phyloP scores from a whole-genome alignment of 2,329 filamentous ascomycete species.

The Aspergillus candidus region DNA sequence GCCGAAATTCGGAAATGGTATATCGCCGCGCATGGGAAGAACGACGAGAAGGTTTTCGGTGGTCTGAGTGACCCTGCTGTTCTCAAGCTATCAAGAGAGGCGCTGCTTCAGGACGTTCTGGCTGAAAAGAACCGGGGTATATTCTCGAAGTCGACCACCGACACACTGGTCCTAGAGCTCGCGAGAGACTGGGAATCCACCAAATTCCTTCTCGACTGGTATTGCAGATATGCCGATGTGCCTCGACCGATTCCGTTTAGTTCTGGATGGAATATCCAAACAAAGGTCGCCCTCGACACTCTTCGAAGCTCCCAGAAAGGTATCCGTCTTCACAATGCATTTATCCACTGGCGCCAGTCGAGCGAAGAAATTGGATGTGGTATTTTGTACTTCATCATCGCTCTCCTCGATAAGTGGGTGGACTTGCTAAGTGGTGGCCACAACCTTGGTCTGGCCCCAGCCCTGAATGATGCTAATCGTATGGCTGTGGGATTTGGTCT shows the following conservation, averaged over 20 bases:
- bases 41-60: conserved; percentile 37
- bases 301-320: conserved; percentile 51
- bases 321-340: conserved; percentile 51
- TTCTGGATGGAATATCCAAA: conserved; percentile 54
- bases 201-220: conserved; percentile 51
- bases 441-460: conserved; percentile 35
- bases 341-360: conserved; percentile 54
- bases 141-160: conserved; percentile 39
- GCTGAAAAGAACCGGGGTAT: conserved; percentile 40
- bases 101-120: conserved; percentile 42
- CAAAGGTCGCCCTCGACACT: conserved; percentile 49
- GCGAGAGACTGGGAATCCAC: conserved; percentile 49
- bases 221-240: conserved; percentile 44
- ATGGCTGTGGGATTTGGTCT: conserved; percentile 51
- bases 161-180: conserved; percentile 46
- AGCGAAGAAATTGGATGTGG: conserved; percentile 51
- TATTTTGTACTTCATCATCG: conserved; percentile 50
- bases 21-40: conserved; percentile 26
- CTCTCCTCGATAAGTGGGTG: conserved; percentile 52
- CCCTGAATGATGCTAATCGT: conserved; percentile 34
- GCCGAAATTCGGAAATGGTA: conserved; percentile 38
- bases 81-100: conserved; percentile 43
- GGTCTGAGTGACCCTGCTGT: conserved; percentile 46
- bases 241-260: conserved; percentile 49
- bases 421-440: conserved; percentile 42